A percentile compares a stretch with the other conserved stretches of the same genome.
These are phyloP conservation scores for Blumeriella jaapii DNA, from an alignment of 2,329 filamentous ascomycete species.

Conservation along the genomic window DNA sequence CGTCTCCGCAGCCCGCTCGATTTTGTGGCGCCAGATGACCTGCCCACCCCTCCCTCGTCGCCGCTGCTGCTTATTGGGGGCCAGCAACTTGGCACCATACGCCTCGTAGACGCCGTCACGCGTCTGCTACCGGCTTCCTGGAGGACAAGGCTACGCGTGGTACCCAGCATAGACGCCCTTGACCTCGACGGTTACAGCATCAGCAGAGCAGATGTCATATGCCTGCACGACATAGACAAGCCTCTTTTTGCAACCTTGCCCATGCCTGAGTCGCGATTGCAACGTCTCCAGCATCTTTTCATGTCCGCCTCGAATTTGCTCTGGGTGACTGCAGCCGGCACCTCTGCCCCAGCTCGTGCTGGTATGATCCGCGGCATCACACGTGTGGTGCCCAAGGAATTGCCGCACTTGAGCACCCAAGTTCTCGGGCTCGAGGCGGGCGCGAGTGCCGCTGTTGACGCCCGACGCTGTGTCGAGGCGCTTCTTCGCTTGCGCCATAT, in stretches of 20 bases:
- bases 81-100: too few species aligned
- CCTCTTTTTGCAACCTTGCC: slow-evolving; percentile 18
- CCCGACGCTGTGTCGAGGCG: slow-evolving; percentile 8
- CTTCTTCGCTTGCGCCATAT: not conserved
- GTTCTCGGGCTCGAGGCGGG: slow-evolving; percentile 10
- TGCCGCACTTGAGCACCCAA: slow-evolving; percentile 10
- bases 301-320: slow-evolving; percentile 7
- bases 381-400: slow-evolving; percentile 5
- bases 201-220: slow-evolving; percentile 16
- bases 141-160: not conserved
- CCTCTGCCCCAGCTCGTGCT: slow-evolving; percentile 8
- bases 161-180: not conserved
- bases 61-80: not conserved
- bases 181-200: not conserved
- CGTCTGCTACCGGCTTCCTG: not conserved
- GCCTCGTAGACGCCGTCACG: not conserved
- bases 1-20: not conserved
- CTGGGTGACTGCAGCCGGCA: slow-evolving; percentile 14
- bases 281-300: slow-evolving; percentile 15
- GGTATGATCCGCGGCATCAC: slow-evolving; percentile 10
- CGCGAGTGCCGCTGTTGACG: not conserved
- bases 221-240: slow-evolving; percentile 24
- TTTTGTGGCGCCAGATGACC: too few species aligned
- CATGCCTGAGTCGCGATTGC: slow-evolving; percentile 14
- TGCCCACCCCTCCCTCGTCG: too few species aligned